Evolutionary conservation across 2,329 filamentous ascomycete species (phyloP), one percentile per base, ranked within the genome.

Genomic region (Aspergillus amoenus): DNA sequence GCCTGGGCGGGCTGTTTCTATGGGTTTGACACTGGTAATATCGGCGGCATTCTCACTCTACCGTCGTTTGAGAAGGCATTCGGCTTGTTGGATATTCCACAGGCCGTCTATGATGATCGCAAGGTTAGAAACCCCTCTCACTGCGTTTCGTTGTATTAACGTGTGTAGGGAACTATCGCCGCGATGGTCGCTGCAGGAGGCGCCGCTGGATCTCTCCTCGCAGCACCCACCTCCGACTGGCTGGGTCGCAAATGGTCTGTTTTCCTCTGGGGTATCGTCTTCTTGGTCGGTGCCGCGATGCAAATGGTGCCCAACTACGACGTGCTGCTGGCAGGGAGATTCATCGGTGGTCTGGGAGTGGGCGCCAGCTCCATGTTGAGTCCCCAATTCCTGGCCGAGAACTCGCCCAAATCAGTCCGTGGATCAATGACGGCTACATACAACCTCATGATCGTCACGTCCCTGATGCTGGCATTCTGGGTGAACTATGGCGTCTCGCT

Each of bases 351-450:
- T 17, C 52, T 54, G 9, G 52, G 52, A 4, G 52, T 54, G 2
- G 52, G 56, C 2, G 70, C 68, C 6, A 73, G 65, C 3, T 75
- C 70, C 15, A 75, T 76, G 69, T 54, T 77, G 42, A 73, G 73
- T 1, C 76, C 76, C 8, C 71, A 77, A 27, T 79, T 73, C 55
- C 66, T 78, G 1, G 71, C 73, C 1, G 76, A 79, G 55, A 77
- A 74, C 50, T 70, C 72, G 0, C 76, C 76, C 3, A 76, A 75
- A 50, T 72, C 43, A 13, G 24, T 54, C 18, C 52, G 52, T 32
- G 52, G 52, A 3, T 47, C 43, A 1, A 47, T 54, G 43, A 54
- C 52, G 0, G 52, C 52, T 11, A 48, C 52, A 15, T 54, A 54
- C 22, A 54, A 54, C 24, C 43, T 54, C 2, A 54, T 54, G 52